A percentile compares a stretch with the other conserved stretches of the same genome.
Conservation (phyloP, 2,329 filamentous ascomycete genomes). For the Beauveria scarabaeidicola region DNA sequence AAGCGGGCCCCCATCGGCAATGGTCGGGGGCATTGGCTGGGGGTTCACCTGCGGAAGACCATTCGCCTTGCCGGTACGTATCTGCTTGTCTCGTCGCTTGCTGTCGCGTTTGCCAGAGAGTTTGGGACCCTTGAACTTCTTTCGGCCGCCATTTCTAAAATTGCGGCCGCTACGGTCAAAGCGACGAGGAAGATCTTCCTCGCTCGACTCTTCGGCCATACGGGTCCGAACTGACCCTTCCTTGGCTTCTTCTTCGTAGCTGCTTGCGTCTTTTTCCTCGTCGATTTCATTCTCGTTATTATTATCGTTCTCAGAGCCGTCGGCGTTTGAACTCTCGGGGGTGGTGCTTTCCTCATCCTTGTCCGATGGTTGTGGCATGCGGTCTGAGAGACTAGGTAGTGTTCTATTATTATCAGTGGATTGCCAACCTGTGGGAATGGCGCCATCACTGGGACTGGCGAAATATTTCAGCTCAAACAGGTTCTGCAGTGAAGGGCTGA, state of each 20-base stretch:
- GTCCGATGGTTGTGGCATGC: conserved; percentile 32
- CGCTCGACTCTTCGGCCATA: conserved; percentile 52
- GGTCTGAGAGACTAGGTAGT: conserved; percentile 44
- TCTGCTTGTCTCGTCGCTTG: conserved; percentile 38
- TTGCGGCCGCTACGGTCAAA: conserved; percentile 15
- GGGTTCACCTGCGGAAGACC: conserved; percentile 23
- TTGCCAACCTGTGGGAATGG: conserved; percentile 64
- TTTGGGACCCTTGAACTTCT: conserved; percentile 38
- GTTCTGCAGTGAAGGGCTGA: conserved; percentile 56
- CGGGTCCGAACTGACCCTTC: conserved; percentile 33
- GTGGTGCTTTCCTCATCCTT: conserved; percentile 37
- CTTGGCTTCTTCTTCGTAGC: conserved; percentile 39
- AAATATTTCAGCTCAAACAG: conserved; percentile 73
- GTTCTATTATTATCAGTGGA: conserved; percentile 48
- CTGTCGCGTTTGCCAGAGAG: conserved; percentile 41
- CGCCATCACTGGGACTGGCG: conserved; percentile 39
- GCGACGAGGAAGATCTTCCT: conserved; percentile 35
- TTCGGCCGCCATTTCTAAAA: conserved; percentile 25
- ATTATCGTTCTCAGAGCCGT: conserved; percentile 44
- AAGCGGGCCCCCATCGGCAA: conserved; percentile 49
- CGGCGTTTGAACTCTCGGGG: conserved; percentile 36
- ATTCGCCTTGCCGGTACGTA: conserved; percentile 28
- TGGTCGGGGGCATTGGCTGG: conserved; percentile 29
- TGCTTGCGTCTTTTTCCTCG: conserved; percentile 37
- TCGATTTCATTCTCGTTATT: conserved; percentile 38